These are phyloP conservation scores for Didymella exigua DNA, from an alignment of 2,329 filamentous ascomycete species.

Conservation along the genomic window DNA sequence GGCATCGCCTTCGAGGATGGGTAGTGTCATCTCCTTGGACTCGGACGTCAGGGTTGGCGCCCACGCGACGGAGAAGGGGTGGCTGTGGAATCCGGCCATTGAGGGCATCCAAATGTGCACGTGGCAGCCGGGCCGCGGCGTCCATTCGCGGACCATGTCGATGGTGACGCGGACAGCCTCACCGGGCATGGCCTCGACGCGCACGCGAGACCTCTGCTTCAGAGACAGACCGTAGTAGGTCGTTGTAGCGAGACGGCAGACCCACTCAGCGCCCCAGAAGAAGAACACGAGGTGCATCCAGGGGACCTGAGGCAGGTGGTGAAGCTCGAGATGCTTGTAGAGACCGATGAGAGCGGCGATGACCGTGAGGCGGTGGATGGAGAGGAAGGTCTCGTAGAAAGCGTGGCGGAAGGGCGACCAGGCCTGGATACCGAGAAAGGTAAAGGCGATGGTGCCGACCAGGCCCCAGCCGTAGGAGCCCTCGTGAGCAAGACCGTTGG, in stretches of 20 bases:
- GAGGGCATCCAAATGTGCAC: constrained; percentile 65
- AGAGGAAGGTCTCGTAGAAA: constrained; percentile 96
- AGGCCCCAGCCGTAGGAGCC: constrained; percentile 70
- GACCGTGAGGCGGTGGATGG: constrained; percentile 79
- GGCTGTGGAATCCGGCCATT: constrained; percentile 50
- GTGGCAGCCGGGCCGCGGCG: constrained; percentile 62
- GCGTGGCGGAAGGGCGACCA: constrained; percentile 85
- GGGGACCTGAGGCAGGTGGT: constrained; percentile 69
- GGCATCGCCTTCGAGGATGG: constrained; percentile 40
- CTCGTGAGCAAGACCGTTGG: constrained; percentile 60
- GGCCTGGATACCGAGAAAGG: constrained; percentile 71
- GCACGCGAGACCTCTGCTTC: constrained; percentile 57
- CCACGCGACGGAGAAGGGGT: constrained; percentile 60
- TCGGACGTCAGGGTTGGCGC: constrained; percentile 42
- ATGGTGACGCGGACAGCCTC: constrained; percentile 67
- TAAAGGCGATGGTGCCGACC: constrained; percentile 64
- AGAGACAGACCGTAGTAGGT: constrained; percentile 60
- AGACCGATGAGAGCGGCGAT: constrained; percentile 71
- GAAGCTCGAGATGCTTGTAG: constrained; percentile 77
- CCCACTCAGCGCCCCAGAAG: constrained; percentile 76
- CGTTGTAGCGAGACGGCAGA: constrained; percentile 56
- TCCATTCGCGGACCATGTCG: constrained; percentile 60
- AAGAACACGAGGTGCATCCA: constrained; percentile 76
- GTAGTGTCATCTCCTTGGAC: constrained; percentile 44
- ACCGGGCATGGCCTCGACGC: constrained; percentile 63